phyloP scores from a whole-genome alignment of 2,329 filamentous ascomycete genomes.

The Trichophyton simii region DNA sequence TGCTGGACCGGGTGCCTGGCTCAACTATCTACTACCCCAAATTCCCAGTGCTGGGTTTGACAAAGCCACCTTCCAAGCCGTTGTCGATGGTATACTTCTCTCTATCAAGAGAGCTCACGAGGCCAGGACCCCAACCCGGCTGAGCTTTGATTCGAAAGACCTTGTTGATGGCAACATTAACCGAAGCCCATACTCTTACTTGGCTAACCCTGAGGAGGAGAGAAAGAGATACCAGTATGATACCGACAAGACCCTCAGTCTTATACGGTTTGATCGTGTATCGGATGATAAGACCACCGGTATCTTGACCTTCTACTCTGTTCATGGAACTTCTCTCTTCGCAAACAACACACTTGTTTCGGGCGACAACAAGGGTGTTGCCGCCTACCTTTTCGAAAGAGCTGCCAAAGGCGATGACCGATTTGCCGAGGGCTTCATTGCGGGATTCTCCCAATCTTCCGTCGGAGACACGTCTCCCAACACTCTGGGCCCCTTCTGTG shows the following conservation, averaged over 20 bases:
- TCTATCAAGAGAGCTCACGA: constrained; percentile 74
- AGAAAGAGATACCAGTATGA: constrained; percentile 52
- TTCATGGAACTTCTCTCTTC: constrained; percentile 81
- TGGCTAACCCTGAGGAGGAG: constrained; percentile 70
- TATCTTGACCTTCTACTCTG: constrained; percentile 79
- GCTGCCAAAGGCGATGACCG: constrained; percentile 43
- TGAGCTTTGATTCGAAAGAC: constrained; percentile 57
- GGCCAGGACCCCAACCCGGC: constrained; percentile 53
- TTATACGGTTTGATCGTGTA: constrained; percentile 63
- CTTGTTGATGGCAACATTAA: constrained; percentile 74
- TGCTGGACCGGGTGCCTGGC: constrained; percentile 79
- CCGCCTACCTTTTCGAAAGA: constrained; percentile 71
- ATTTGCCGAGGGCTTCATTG: constrained; percentile 60
- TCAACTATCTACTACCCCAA: constrained; percentile 88
- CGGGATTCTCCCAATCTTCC: constrained; percentile 83
- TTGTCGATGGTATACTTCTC: constrained; percentile 71
- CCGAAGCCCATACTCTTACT: constrained; percentile 75
- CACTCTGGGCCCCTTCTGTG: constrained; percentile 74
- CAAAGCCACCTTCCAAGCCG: constrained; percentile 73
- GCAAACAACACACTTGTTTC: constrained; percentile 84
- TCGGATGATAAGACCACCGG: constrained; percentile 67
- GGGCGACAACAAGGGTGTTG: constrained; percentile 95
- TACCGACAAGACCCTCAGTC: constrained; percentile 65
- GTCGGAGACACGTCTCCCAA: constrained; percentile 89
- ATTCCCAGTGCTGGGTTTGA: constrained; percentile 80